Conservation (phyloP, 169 alveolate species). For the Eimeria zaria region DNA sequence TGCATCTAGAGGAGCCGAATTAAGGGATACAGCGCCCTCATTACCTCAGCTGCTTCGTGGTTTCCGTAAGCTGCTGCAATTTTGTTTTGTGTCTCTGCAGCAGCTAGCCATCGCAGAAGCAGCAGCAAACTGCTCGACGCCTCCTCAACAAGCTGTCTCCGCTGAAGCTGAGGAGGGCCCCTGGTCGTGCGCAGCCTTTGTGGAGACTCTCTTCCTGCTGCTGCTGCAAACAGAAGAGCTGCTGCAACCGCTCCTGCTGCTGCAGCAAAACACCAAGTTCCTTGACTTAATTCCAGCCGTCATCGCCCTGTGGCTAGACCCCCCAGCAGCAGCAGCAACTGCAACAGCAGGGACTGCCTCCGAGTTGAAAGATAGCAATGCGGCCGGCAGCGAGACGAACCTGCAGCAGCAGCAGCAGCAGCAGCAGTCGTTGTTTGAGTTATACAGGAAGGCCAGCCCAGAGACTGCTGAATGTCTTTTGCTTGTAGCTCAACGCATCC, state of each 20-base stretch:
- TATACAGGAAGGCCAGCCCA: background rate
- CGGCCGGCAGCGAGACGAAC: conserved; percentile 23
- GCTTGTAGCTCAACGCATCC: conserved; percentile 39
- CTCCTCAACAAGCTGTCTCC: background rate
- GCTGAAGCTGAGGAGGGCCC: background rate
- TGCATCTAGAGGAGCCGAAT: background rate
- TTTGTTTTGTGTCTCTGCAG: conserved; percentile 19
- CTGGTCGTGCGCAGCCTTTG: conserved; percentile 2
- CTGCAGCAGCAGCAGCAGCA: conserved; percentile 67
- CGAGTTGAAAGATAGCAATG: conserved; percentile 5
- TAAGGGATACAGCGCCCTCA: conserved; percentile 11
- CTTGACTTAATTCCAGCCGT: conserved; percentile 18
- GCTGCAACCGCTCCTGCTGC: conserved; percentile 68
- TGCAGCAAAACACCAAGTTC: conserved; percentile 62
- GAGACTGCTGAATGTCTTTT: conserved; percentile 40
- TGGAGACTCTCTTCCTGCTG: conserved; percentile 49
- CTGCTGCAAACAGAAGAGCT: conserved; percentile 54
- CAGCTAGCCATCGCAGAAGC: conserved; percentile 3
- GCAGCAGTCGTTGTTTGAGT: conserved; percentile 28
- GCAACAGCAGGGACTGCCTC: conserved; percentile 37
- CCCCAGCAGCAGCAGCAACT: conserved; percentile 48
- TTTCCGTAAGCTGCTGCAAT: conserved; percentile 24
- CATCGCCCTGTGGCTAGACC: conserved; percentile 39
- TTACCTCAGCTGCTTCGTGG: conserved; percentile 42
- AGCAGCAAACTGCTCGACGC: background rate